phyloP scores from a whole-genome alignment of 2,329 filamentous ascomycete genomes.

The Ilyonectria sp. region DNA sequence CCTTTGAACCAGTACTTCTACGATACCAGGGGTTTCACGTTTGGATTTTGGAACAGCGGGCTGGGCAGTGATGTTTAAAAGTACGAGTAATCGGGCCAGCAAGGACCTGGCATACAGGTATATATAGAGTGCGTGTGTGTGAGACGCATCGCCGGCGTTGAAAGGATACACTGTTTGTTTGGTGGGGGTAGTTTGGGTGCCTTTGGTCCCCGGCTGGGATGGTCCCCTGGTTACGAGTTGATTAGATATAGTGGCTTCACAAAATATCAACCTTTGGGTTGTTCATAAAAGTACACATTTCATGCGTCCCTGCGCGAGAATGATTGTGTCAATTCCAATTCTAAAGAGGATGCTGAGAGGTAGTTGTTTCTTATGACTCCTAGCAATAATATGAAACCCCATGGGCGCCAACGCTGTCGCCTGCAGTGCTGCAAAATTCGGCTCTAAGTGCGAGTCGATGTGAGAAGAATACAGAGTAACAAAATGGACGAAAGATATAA shows the following conservation, averaged over 20 bases:
- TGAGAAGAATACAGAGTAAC: slow-evolving; percentile 1
- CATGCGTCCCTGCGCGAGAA: background rate
- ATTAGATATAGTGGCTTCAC: slow-evolving; percentile 22
- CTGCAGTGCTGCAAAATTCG: slow-evolving; percentile 35
- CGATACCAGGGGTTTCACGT: slow-evolving; percentile 48
- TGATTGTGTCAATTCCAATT: slow-evolving; percentile 2
- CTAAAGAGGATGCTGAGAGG: background rate
- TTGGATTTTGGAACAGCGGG: slow-evolving; percentile 32
- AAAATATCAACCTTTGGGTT: slow-evolving; percentile 11
- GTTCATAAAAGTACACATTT: slow-evolving; percentile 6
- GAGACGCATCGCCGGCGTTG: slow-evolving; percentile 32
- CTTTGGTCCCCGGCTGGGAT: slow-evolving; percentile 7
- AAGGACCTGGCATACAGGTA: slow-evolving; percentile 33
- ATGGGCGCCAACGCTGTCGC: slow-evolving; percentile 37
- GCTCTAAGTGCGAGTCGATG: slow-evolving; percentile 1
- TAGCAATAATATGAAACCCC: slow-evolving; percentile 13
- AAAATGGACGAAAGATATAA: slow-evolving; percentile 16
- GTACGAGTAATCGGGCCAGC: slow-evolving; percentile 31
- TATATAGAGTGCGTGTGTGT: slow-evolving; percentile 33
- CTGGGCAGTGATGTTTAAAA: slow-evolving; percentile 32
- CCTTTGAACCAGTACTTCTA: slow-evolving; percentile 34
- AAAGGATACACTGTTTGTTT: slow-evolving; percentile 22
- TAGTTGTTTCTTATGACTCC: background rate
- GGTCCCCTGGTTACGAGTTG: slow-evolving; percentile 1
- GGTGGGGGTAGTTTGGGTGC: slow-evolving; percentile 32